A percentile compares a stretch with the other conserved stretches of the same genome.
These are phyloP conservation scores for Saccharomycopsis javanensis DNA, from an alignment of 805 yeast genomes.

Conservation along the genomic window DNA sequence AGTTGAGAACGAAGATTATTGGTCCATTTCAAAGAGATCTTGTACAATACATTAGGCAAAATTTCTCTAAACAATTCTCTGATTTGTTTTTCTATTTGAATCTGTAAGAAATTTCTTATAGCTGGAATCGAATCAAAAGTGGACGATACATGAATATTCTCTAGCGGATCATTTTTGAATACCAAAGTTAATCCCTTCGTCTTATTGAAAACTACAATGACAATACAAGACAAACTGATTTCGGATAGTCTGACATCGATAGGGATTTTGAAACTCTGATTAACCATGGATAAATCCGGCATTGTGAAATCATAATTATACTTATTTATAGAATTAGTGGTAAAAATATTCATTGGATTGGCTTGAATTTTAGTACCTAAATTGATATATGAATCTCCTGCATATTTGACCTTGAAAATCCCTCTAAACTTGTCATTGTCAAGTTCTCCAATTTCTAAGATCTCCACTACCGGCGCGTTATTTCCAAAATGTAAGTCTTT, in stretches of 20 bases:
- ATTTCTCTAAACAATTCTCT: conserved; percentile 76
- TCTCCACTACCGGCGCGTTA: conserved; percentile 65
- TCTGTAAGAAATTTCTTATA: conserved; percentile 71
- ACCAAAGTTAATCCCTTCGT: conserved; percentile 79
- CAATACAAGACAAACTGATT: conserved; percentile 67
- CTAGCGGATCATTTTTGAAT: conserved; percentile 82
- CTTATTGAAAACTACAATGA: conserved; percentile 73
- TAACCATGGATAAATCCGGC: conserved; percentile 58
- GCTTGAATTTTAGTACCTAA: conserved; percentile 77
- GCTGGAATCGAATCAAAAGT: conserved; percentile 83
- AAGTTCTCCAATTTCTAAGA: conserved; percentile 73
- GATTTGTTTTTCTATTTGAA: conserved; percentile 73
- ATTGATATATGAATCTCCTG: conserved; percentile 68
- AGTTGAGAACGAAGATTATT: conserved; percentile 26
- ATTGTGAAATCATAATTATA: conserved; percentile 41
- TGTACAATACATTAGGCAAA: conserved; percentile 70
- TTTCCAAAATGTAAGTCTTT: conserved; percentile 66
- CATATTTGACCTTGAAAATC: conserved; percentile 65
- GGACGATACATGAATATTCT: conserved; percentile 69
- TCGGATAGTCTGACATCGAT: conserved; percentile 65
- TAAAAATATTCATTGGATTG: conserved; percentile 65
- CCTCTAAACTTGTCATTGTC: conserved; percentile 72
- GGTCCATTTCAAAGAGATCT: conserved; percentile 57
- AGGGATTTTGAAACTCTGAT: conserved; percentile 67
- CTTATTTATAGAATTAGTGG: conserved; percentile 27